Base-by-base conservation (phyloP, 164 flowering plant genomes). In the Malania oleifera region DNA sequence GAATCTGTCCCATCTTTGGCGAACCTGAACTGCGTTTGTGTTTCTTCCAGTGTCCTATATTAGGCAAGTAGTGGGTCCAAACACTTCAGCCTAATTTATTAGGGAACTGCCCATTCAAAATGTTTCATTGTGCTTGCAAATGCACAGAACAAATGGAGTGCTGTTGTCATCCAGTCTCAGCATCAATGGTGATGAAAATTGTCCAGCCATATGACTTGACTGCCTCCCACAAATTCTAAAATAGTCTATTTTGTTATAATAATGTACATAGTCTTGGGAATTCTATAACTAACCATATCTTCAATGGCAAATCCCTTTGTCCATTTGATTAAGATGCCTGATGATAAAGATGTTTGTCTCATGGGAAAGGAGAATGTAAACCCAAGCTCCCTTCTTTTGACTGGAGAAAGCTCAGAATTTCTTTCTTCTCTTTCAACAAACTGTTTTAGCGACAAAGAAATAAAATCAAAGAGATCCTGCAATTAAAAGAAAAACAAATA, bases 321-420 rank as follows among this genome's bases (percentile, higher is more conserved):
- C 98, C 96, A 90, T 68, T 83, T 90, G 17, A 86, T 71, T 43
- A 93, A 78, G 54, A 64, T 61, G 47, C 98, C 98, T 12, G 97
- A 87, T 29, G 86, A 74, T 35, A 78, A 72, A 46, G 96, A 86
- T 15, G 61, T 70, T 59, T 93, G 97, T 62, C 68, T 90, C 46
- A 87, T 81, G 8, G 98, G 98, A 77, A 86, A 93, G 45, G 98
- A 86, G 66, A 93, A 93, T 20, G 98, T 84, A 69, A 87, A 87
- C 17, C 97, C 98, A 60, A 93, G 83, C 39, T 82, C 87, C 69
- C 80, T 81, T 71, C 73, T 74, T 68, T 61, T 72, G 35, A 11
- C 62, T 25, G 61, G 37, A 25, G 77, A 67, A 60, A 37, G 50
- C 62, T 74, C 75, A 46, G 74, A 67, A 51, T 31, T 43, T 25